phyloP scores from a whole-genome alignment of 768 basidiomycete species.

The Lactarius quietus region DNA sequence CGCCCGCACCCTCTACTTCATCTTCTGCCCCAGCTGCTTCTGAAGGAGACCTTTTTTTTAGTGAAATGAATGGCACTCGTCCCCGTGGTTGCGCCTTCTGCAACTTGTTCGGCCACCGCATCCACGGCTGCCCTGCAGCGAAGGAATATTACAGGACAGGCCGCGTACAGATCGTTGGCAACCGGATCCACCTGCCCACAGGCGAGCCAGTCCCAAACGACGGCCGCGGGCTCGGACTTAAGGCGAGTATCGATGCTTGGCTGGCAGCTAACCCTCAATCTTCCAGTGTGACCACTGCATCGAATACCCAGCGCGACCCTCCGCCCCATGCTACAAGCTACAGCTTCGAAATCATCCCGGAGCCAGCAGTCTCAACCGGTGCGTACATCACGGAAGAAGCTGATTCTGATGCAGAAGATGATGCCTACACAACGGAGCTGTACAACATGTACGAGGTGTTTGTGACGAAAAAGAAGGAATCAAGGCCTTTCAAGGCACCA shows the following conservation, averaged over 20 bases:
- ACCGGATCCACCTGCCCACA: neutral
- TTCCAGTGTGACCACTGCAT: no score
- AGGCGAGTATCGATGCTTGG: conserved; percentile 1
- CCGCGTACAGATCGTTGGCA: neutral
- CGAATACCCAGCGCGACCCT: no score
- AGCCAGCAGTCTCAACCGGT: no score
- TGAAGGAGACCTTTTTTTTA: neutral
- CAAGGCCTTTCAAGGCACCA: no score
- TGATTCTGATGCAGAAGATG: no score
- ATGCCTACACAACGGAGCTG: no score
- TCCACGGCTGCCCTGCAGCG: neutral
- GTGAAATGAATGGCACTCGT: neutral
- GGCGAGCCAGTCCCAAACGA: neutral
- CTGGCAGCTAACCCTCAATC: neutral
- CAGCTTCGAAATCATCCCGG: no score
- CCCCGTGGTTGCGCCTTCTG: conserved; percentile 7
- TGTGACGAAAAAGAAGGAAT: no score
- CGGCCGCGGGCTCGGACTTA: neutral
- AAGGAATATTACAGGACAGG: neutral
- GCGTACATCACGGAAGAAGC: no score
- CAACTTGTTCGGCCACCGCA: neutral
- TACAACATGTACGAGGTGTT: no score
- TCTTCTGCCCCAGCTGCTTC: rapidly evolving
- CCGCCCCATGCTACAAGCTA: no score
- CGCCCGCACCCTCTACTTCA: no score